A percentile compares a stretch with the other conserved stretches of the same genome.
These are phyloP conservation scores for Drechslerella coelobrocha DNA, from an alignment of 2,329 filamentous ascomycete species.

Conservation along the genomic window DNA sequence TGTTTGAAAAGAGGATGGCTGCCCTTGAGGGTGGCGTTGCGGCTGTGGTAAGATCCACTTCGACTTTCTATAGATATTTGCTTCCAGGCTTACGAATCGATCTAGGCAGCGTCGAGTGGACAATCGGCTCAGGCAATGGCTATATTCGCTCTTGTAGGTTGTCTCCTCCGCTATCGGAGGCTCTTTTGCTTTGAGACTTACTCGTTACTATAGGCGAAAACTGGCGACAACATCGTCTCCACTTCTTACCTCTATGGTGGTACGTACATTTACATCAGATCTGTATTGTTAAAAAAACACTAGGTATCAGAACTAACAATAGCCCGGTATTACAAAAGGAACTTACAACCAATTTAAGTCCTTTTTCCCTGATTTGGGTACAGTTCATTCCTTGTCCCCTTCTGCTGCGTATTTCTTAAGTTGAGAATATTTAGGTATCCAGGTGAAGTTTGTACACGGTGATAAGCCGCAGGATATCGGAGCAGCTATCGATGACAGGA, in stretches of 20 bases:
- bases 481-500: slow-evolving; percentile 85
- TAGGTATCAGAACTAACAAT: not conserved
- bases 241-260: slow-evolving; percentile 92
- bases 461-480: slow-evolving; percentile 81
- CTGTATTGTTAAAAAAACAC: not conserved
- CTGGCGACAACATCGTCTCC: slow-evolving; percentile 90
- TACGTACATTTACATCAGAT: slow-evolving; percentile 25
- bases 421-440: slow-evolving; percentile 66
- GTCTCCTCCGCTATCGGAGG: not conserved
- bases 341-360: slow-evolving; percentile 99
- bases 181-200: not conserved
- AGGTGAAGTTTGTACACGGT: slow-evolving; percentile 83
- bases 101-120: slow-evolving; percentile 75
- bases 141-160: slow-evolving; percentile 70
- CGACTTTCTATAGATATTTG: not conserved
- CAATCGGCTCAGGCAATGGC: slow-evolving; percentile 93
- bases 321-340: slow-evolving; percentile 18
- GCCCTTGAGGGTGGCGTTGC: slow-evolving; percentile 91
- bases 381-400: not conserved
- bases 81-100: not conserved
- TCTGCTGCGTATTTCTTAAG: not conserved
- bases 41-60: slow-evolving; percentile 64
- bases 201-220: slow-evolving; percentile 64
- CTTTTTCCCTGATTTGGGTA: slow-evolving; percentile 73
- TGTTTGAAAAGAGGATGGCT: slow-evolving; percentile 96